phyloP scores from a whole-genome alignment of 805 yeast genomes.

The Kodamaea neixiangensis region DNA sequence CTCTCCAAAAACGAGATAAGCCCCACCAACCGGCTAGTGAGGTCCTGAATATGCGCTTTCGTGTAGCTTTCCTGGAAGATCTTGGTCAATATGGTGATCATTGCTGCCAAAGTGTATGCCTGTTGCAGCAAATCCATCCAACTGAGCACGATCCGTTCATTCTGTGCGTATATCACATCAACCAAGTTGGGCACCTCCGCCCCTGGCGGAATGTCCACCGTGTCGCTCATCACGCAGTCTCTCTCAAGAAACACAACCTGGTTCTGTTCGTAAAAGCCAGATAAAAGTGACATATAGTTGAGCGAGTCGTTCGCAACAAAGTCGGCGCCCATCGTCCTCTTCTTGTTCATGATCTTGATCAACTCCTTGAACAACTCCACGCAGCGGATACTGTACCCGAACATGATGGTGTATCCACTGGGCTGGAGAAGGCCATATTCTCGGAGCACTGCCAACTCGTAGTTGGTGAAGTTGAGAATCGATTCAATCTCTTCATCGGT shows the following conservation, averaged over 20 bases:
- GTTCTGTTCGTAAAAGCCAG: slow-evolving; percentile 33
- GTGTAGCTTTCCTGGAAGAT: slow-evolving; percentile 32
- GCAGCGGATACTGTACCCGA: slow-evolving; percentile 49
- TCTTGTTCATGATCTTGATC: slow-evolving; percentile 36
- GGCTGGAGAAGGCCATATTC: slow-evolving; percentile 43
- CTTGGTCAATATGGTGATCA: slow-evolving; percentile 35
- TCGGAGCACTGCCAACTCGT: slow-evolving; percentile 37
- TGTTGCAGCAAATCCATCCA: slow-evolving; percentile 63
- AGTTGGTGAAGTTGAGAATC: slow-evolving; percentile 27
- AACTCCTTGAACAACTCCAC: slow-evolving; percentile 39
- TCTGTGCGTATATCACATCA: slow-evolving; percentile 12
- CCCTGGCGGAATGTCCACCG: slow-evolving; percentile 24
- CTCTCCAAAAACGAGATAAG: slow-evolving; percentile 24
- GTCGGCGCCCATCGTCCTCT: slow-evolving; percentile 17
- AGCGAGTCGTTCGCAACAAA: slow-evolving; percentile 20
- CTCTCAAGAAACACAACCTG: slow-evolving; percentile 29
- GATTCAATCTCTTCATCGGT: slow-evolving; percentile 47
- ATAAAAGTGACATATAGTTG: slow-evolving; percentile 27
- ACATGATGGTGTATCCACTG: slow-evolving; percentile 51
- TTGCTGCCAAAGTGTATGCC: slow-evolving; percentile 38
- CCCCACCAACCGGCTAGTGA: slow-evolving; percentile 30
- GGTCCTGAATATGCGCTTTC: slow-evolving; percentile 35
- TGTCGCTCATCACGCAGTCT: slow-evolving; percentile 29
- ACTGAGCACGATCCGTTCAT: slow-evolving; percentile 25
- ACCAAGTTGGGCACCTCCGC: slow-evolving; percentile 26